Evolutionary conservation across 306 rosid species (phyloP), one percentile per base, ranked within the genome.

Genomic region (Cucumis sativus): DNA sequence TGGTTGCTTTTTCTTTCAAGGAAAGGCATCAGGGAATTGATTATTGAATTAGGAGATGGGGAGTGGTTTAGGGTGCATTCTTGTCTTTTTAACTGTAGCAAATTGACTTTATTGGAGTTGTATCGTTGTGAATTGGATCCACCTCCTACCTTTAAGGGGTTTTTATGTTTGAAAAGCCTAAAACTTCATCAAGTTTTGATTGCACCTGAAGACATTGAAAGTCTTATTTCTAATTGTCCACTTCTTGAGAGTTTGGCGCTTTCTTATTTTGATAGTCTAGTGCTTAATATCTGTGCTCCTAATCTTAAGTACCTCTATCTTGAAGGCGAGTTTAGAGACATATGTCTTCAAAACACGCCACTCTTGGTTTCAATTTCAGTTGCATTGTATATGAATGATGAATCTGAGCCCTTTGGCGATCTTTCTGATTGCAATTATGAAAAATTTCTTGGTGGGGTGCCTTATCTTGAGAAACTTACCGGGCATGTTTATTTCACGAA

Each of bases 1-100:
- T 95, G 97, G 97, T 68, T 95, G 76, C 96, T 95, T 81, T 92
- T 87, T 82, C 96, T 92, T 20, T 95, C 97, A 0, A 90, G 97
- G 86, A 89, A 89, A 45, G 92, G 79, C 77, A 76, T 95, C 40
- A 89, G 89, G 75, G 96, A 92, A 69, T 64, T 95, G 83, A 80
- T 84, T 67, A 89, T 95, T 80, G 92, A 89, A 54, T 82, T 95
- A 65, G 97, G 89, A 28, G 92, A 86, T 18, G 91, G 85, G 2
- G 93, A 92, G 78, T 95, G 90, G 85, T 88, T 87, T 63, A 83
- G 96, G 78, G 85, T 89, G 58, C 97, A 96, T 55, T 87, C 97
- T 5, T 85, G 91, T 81, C 93, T 95, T 86, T 95, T 90, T 78
- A 77, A 61, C 18, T 92, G 97, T 83, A 79, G 84, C 70, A 90